Conservation (phyloP, 306 rosid species). For the Cucumis hystrix region DNA sequence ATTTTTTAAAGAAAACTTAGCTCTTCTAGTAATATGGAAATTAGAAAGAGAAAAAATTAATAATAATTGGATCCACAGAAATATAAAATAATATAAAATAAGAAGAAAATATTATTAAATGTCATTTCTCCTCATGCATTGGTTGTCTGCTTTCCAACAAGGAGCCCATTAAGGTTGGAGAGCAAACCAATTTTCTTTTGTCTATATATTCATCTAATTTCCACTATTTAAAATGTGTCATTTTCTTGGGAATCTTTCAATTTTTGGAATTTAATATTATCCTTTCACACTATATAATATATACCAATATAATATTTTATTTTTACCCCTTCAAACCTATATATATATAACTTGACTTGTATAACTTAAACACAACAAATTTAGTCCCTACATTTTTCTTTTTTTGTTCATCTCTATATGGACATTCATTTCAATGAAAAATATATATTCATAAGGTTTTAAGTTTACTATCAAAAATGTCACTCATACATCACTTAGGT, state of each 20-base stretch:
- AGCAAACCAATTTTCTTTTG: background rate
- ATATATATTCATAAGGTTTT: background rate
- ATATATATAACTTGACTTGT: background rate
- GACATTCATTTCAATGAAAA: background rate
- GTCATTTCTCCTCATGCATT: background rate
- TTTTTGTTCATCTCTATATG: background rate
- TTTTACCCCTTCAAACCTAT: background rate
- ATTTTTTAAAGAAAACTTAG: too few species aligned
- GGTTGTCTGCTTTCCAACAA: background rate
- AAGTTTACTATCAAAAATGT: background rate
- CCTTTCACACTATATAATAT: background rate
- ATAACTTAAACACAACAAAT: background rate
- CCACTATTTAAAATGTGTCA: background rate
- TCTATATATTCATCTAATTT: background rate
- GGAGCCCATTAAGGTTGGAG: conserved; percentile 4
- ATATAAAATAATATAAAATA: too few species aligned
- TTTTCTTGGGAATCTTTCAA: background rate
- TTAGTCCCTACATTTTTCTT: background rate
- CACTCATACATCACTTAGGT: background rate
- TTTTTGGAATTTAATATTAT: background rate
- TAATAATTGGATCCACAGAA: background rate
- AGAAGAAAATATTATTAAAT: background rate
- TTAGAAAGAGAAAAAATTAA: too few species aligned
- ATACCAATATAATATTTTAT: background rate
- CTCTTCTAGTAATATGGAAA: too few species aligned